These are phyloP conservation scores for Petunia axillaris DNA, from an alignment of 257 asterid genomes.

Conservation along the genomic window DNA sequence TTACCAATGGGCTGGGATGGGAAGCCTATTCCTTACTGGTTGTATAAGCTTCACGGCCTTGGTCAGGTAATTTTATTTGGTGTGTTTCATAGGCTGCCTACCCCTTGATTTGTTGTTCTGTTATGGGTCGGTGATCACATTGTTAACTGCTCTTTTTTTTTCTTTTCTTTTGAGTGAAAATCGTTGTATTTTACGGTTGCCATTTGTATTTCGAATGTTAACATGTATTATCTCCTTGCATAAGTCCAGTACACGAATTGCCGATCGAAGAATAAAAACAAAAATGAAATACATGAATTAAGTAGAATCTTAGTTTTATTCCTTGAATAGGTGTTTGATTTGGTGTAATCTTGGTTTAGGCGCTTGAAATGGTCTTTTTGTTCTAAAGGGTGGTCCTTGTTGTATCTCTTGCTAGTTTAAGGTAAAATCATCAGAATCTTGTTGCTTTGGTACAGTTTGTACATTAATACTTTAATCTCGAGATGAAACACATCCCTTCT, in stretches of 20 bases:
- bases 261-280: neutral
- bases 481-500: neutral
- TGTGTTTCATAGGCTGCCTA: neutral
- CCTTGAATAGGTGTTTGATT: constrained; percentile 15
- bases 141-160: neutral
- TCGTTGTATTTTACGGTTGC: neutral
- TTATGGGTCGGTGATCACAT: constrained; percentile 8
- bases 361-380: neutral
- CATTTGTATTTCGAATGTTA: constrained; percentile 14
- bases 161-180: neutral
- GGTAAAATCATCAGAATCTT: neutral
- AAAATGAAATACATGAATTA: too few species aligned
- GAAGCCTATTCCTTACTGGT: constrained; percentile 99
- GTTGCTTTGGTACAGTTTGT: neutral
- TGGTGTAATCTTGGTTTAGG: neutral
- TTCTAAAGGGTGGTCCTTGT: neutral
- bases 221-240: constrained; percentile 17
- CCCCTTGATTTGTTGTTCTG: neutral
- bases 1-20: constrained; percentile 99
- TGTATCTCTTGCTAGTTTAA: neutral
- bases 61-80: constrained; percentile 76
- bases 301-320: neutral
- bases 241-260: neutral
- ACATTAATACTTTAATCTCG: constrained; percentile 8
- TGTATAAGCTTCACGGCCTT: constrained; percentile 98